Conservation (phyloP, 2,329 filamentous ascomycete species). For the Ophiosphaerella narmari region DNA sequence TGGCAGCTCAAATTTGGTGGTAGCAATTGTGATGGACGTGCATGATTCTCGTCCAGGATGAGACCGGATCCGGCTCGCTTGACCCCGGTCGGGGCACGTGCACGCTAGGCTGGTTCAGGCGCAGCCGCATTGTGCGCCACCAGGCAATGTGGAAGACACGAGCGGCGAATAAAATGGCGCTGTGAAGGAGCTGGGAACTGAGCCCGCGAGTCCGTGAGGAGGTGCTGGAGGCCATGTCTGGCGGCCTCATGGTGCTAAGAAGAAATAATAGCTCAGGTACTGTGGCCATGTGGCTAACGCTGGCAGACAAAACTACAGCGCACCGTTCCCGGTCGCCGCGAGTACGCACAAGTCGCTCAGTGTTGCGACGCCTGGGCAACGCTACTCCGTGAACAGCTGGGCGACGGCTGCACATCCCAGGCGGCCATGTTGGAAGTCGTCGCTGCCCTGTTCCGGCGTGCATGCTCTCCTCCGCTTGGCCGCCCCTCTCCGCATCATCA, state of each 20-base stretch:
- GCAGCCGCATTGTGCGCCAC: neutral
- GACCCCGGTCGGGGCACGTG: constrained; percentile 8
- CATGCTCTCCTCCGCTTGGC: constrained; percentile 23
- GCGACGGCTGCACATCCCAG: constrained; percentile 18
- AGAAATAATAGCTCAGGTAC: too few species aligned
- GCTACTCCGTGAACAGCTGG: constrained; percentile 19
- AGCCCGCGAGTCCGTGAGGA: neutral
- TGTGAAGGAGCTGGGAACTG: neutral
- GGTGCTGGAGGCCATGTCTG: too few species aligned
- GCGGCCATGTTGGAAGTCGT: constrained; percentile 28
- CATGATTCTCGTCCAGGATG: constrained; percentile 25
- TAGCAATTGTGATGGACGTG: constrained; percentile 26
- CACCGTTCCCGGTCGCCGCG: constrained; percentile 37
- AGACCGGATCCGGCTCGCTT: neutral
- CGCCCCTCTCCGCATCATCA: constrained; percentile 20
- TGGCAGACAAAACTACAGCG: constrained; percentile 38
- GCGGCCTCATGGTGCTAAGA: too few species aligned
- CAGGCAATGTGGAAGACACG: neutral
- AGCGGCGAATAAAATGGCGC: too few species aligned
- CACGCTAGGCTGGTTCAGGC: constrained; percentile 12
- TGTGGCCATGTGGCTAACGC: too few species aligned
- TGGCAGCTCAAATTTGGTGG: neutral
- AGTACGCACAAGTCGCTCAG: constrained; percentile 5
- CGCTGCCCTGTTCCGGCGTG: constrained; percentile 20
- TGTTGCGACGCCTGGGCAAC: constrained; percentile 1